Conservation (phyloP, 371 early-diverging fungal genomes). For the Coemansia linderi region DNA sequence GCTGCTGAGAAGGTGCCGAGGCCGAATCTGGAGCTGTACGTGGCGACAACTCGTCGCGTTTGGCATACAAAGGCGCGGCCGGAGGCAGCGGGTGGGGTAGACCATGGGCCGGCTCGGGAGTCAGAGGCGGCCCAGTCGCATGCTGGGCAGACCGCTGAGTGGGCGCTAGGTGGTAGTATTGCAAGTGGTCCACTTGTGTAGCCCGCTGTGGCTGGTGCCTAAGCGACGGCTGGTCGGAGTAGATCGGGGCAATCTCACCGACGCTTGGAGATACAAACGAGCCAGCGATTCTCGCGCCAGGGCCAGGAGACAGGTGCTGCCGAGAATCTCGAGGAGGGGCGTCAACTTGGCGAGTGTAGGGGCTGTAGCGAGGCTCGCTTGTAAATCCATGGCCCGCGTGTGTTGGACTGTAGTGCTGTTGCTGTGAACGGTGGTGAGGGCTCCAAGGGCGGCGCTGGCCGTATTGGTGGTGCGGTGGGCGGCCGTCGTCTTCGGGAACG, state of each 20-base stretch:
- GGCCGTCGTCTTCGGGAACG: constrained; percentile 17
- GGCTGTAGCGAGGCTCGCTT: constrained; percentile 42
- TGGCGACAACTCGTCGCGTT: not conserved
- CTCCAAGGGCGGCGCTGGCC: constrained; percentile 47
- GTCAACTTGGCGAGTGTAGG: constrained; percentile 35
- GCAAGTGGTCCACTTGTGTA: constrained; percentile 1
- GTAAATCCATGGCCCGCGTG: constrained; percentile 20
- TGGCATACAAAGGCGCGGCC: not conserved
- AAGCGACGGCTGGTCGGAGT: constrained; percentile 10
- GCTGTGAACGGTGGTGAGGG: constrained; percentile 42
- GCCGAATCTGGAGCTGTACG: not conserved
- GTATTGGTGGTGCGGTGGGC: constrained; percentile 21
- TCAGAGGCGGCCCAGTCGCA: not conserved
- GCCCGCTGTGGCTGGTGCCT: not conserved
- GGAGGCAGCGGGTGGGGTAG: not conserved
- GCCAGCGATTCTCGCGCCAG: constrained; percentile 17
- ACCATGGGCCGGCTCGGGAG: not conserved
- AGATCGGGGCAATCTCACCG: constrained; percentile 3
- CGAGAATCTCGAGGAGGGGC: constrained; percentile 27
- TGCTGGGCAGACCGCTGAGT: constrained; percentile 5
- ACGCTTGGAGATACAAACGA: constrained; percentile 8
- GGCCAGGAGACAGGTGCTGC: constrained; percentile 22
- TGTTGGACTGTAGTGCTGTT: constrained; percentile 34
- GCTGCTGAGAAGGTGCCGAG: constrained; percentile 26
- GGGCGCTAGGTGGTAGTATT: not conserved